Percentiles rank a stretch among this genome's conserved stretches.
Evolutionary conservation across 495 filamentous ascomycete genomes (phyloP).

Genomic region (Emericellopsis terricola): DNA sequence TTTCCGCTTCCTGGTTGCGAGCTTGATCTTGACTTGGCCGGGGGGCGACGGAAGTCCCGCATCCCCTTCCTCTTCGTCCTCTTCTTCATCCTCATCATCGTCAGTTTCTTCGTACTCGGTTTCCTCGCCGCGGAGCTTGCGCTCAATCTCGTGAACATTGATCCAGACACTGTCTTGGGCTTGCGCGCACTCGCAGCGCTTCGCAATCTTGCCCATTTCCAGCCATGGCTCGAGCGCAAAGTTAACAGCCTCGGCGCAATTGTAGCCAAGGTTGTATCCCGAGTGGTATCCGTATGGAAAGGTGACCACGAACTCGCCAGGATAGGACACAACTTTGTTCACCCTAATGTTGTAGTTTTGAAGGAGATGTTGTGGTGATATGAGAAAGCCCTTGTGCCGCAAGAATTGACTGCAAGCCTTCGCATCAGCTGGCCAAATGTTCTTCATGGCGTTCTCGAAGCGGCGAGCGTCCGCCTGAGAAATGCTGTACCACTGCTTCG

Average conservation of each 20-base stretch:
- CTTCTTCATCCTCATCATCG: slow-evolving; percentile 56
- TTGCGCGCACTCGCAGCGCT: slow-evolving; percentile 83
- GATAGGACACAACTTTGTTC: slow-evolving; percentile 88
- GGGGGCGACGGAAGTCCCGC: slow-evolving; percentile 59
- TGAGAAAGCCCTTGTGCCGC: slow-evolving; percentile 95
- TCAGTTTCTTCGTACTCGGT: slow-evolving; percentile 81
- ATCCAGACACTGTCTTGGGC: slow-evolving; percentile 93
- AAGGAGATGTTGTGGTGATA: slow-evolving; percentile 74
- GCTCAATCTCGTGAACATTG: slow-evolving; percentile 84
- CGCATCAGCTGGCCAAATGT: slow-evolving; percentile 87
- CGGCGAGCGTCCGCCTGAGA: slow-evolving; percentile 86
- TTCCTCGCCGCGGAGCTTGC: slow-evolving; percentile 78
- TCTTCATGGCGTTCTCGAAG: slow-evolving; percentile 92
- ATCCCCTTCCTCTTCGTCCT: slow-evolving; percentile 42
- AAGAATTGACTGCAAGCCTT: slow-evolving; percentile 95
- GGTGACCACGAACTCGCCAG: slow-evolving; percentile 96
- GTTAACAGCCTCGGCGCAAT: slow-evolving; percentile 97
- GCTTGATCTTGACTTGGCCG: slow-evolving; percentile 26
- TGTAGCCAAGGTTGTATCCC: slow-evolving; percentile 95
- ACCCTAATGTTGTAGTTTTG: slow-evolving; percentile 84
- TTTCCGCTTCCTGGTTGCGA: slow-evolving; percentile 40
- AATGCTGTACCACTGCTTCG: slow-evolving; percentile 99
- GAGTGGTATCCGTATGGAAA: slow-evolving; percentile 98
- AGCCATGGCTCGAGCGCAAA: slow-evolving; percentile 92
- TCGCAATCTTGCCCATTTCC: slow-evolving; percentile 87